Percentiles rank a stretch among this genome's conserved stretches.
Evolutionary conservation across 2,329 filamentous ascomycete species (phyloP).

Genomic region (Metarhizium album): DNA sequence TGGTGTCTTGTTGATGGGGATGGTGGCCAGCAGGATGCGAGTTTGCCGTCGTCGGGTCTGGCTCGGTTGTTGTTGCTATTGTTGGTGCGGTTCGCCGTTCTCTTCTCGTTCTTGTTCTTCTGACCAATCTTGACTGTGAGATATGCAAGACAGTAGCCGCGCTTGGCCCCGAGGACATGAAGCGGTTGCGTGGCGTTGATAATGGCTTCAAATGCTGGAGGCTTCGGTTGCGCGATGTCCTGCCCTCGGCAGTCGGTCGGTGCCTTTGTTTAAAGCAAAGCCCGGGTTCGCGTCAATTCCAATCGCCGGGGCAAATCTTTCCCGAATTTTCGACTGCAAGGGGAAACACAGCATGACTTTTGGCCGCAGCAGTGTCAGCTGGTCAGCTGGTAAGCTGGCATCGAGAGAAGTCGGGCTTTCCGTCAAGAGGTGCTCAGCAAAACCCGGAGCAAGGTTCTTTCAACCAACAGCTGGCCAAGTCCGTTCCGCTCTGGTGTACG

Average conservation of each 20-base stretch:
- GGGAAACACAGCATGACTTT: background rate
- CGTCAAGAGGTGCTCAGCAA: background rate
- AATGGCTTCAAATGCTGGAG: too few relatives aligned
- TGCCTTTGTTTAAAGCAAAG: background rate
- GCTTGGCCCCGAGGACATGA: background rate
- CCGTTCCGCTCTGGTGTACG: background rate
- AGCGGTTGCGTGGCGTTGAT: background rate
- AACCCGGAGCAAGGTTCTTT: background rate
- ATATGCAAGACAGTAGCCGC: too few relatives aligned
- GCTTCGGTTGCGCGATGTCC: background rate
- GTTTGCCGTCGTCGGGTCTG: background rate
- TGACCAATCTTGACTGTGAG: too few relatives aligned
- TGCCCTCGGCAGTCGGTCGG: background rate
- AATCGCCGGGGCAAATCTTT: background rate
- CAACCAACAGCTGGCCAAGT: constrained; percentile 1
- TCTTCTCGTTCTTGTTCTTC: too few relatives aligned
- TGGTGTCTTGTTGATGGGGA: too few relatives aligned
- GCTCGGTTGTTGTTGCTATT: background rate
- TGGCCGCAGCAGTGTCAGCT: too few relatives aligned
- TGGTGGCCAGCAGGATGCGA: too few relatives aligned
- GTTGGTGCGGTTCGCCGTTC: background rate
- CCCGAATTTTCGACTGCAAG: too few relatives aligned
- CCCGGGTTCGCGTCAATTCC: background rate
- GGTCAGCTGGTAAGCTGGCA: constrained; percentile 2
- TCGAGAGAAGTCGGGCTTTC: background rate